Percentiles rank a stretch among this genome's conserved stretches.
phyloP scores from a whole-genome alignment of 1,284 basidiomycete species.

The Fomitopsis betulina region DNA sequence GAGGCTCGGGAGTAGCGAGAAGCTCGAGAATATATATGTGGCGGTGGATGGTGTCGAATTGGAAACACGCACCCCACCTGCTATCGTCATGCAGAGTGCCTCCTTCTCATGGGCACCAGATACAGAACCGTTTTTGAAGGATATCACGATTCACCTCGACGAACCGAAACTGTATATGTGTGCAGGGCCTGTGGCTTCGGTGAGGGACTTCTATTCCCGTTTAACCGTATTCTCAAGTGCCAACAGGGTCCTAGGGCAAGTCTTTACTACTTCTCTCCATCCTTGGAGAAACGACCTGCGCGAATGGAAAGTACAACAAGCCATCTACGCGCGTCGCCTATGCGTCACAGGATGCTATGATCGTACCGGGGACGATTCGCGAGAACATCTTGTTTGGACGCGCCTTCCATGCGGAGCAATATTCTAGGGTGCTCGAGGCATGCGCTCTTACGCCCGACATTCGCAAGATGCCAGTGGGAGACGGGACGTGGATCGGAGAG shows the following conservation, averaged over 20 bases:
- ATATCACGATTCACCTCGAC: background rate
- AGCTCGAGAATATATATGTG: background rate
- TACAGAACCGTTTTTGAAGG: background rate
- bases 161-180: background rate
- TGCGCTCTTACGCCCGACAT: background rate
- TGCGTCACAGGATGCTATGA: background rate
- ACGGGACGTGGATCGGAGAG: background rate
- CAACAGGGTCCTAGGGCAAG: background rate
- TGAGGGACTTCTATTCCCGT: background rate
- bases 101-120: background rate
- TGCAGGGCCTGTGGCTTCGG: background rate
- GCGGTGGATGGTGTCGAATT: background rate
- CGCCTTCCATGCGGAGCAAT: background rate
- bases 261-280: background rate
- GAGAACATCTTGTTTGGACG: background rate
- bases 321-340: background rate
- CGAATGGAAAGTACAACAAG: background rate
- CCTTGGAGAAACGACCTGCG: background rate
- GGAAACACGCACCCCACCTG: background rate
- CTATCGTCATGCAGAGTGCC: background rate
- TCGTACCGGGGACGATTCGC: background rate
- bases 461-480: background rate
- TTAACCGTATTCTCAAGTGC: background rate
- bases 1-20: background rate
- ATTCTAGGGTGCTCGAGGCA: background rate